Conservation (phyloP, 805 yeast genomes). For the Grigorovia yakushimaensis region DNA sequence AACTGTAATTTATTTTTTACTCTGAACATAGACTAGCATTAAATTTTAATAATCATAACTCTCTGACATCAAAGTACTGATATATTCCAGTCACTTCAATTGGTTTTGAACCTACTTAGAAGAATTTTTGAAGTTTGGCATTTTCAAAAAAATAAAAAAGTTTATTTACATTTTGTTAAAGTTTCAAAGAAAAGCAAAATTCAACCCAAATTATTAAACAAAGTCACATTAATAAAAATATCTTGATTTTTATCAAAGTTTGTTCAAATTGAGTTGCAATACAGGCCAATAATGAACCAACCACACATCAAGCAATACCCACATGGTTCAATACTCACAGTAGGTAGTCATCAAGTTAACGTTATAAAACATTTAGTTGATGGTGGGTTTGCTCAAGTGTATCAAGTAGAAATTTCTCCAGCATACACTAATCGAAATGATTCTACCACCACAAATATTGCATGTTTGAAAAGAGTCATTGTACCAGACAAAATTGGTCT, state of each 20-base stretch:
- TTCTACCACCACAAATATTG: constrained; percentile 45
- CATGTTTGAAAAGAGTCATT: constrained; percentile 85
- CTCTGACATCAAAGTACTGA: too few species aligned
- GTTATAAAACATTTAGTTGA: constrained; percentile 67
- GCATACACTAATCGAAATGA: constrained; percentile 27
- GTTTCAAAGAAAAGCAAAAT: neutral
- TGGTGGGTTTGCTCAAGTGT: constrained; percentile 96
- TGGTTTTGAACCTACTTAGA: neutral
- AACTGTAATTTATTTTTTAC: too few species aligned
- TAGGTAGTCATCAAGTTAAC: constrained; percentile 70
- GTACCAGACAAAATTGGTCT: constrained; percentile 85
- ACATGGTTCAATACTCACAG: constrained; percentile 73
- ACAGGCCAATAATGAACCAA: constrained; percentile 2
- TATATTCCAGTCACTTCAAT: too few species aligned
- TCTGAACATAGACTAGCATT: too few species aligned
- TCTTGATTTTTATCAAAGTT: too few species aligned
- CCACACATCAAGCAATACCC: constrained; percentile 38
- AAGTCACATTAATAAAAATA: neutral
- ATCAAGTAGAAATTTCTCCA: constrained; percentile 63
- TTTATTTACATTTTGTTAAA: neutral
- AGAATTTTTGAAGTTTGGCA: too few species aligned
- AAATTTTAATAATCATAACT: too few species aligned
- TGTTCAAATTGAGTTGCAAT: neutral
- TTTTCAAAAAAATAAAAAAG: neutral
- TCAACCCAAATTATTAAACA: neutral